Evolutionary conservation across 495 filamentous ascomycete species (phyloP), one percentile per base, ranked within the genome.

Genomic region (Hyaloscypha finlandica): DNA sequence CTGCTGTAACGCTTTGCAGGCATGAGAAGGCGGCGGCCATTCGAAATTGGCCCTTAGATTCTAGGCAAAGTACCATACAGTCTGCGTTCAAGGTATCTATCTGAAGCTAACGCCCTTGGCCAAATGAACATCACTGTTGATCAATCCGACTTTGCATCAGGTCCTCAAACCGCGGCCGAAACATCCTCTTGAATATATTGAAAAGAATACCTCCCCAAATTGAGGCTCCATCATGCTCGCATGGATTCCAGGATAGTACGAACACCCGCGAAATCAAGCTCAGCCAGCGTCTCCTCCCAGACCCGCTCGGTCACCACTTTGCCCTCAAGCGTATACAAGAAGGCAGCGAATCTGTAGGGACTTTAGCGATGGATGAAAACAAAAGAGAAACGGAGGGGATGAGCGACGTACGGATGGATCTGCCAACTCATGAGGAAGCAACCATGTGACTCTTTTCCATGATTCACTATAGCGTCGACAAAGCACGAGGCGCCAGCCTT

Each of bases 401-500:
- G 2, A 25, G 25, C 25, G 30, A 29, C 63, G 29, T 60, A 55
- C 56, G 63, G 52, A 51, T 35, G 33, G 8, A 55, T 52, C 54
- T 59, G 8, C 30, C 29, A 48, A 51, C 35, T 39, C 54, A 39
- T 66, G 54, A 81, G 52, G 57, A 78, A 78, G 61, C 74, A 79
- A 8, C 78, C 76, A 62, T 82, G 80, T 0, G 80, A 77, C 63
- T 82, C 80, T 69, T 79, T 78, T 0, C 79, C 79, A 68, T 82
- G 75, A 37, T 70, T 66, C 3, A 81, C 70, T 0, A 74, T 69
- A 8, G 79, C 79, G 59, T 84, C 80, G 9, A 81, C 30, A 61
- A 74, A 80, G 8, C 73, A 74, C 62, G 76, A 76, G 2, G 78
- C 77, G 25, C 80, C 78, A 5, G 68, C 68, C 31, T 64, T 69